Base-by-base conservation (phyloP, 1,139 yeast species). In the Pichia kudriavzevii region DNA sequence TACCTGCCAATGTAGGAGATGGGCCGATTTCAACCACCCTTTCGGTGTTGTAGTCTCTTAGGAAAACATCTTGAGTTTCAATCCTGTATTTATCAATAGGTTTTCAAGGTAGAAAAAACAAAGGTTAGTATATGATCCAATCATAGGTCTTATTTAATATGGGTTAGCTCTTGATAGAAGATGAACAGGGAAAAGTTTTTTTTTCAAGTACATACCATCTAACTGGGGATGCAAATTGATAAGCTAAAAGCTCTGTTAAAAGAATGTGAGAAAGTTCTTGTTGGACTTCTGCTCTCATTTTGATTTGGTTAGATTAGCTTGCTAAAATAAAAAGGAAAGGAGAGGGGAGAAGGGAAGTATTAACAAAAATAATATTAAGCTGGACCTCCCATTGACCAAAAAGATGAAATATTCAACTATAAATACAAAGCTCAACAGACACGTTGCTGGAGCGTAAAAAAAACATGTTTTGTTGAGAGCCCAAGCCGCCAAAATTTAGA, bases 11-110 rank as follows among this genome's bases (percentile, higher is more conserved):
- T 26, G 98, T 91, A 42, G 99, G 98, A 34, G 97, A 87, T 44
- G 99, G 99, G 38, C 99, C 99, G 47, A 91, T 84, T 65, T 91
- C 99, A 48, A 91, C 95, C 45, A 91, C 88, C 56, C 98, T 75
- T 67, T 91, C 98, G 44, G 97, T 83, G 63, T 88, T 87, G 73
- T 77, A 83, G 51, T 87, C 93, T 60, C 84, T 82, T 59, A 91
- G 76, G 60, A 91, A 83, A 41, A 88, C 97, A 69, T 91, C 98
- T 65, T 91, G 98, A 44, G 98, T 91, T 63, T 91, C 98, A 61
- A 91, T 93, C 67, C 63, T 59, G 29, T 13, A 14, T 20, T 11
- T 22, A 18, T 21, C n/a, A 21, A 13, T 11, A 29, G 16, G 12
- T 11, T 20, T 10, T 11, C 4, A 16, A 9, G 8, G 4, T 5